phyloP scores from a whole-genome alignment of 2,329 filamentous ascomycete species.

The Trichoderma sp. region DNA sequence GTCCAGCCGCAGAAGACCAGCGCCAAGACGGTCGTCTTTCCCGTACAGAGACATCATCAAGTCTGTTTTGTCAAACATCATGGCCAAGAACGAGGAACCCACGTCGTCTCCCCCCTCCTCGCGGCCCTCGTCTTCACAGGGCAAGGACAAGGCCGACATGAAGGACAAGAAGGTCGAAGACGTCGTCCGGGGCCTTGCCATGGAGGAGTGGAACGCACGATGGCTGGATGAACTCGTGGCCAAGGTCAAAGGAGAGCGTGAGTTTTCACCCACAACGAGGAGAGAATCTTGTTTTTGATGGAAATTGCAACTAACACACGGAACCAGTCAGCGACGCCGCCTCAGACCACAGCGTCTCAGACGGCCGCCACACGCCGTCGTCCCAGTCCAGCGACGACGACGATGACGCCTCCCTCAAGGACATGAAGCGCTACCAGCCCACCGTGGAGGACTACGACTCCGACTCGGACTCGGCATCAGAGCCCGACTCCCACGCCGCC shows the following conservation, averaged over 20 bases:
- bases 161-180: slow-evolving; percentile 28
- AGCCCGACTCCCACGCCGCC: background rate
- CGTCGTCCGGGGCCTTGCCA: slow-evolving; percentile 26
- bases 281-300: no score
- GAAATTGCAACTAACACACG: background rate
- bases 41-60: slow-evolving; percentile 9
- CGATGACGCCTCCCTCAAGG: slow-evolving; percentile 7
- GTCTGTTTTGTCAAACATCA: slow-evolving; percentile 16
- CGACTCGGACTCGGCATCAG: slow-evolving; percentile 8
- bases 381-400: slow-evolving; percentile 9
- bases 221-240: slow-evolving; percentile 26
- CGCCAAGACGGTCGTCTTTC: background rate
- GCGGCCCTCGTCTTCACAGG: background rate
- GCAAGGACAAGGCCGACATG: background rate
- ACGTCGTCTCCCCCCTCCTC: background rate
- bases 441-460: slow-evolving; percentile 29
- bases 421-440: slow-evolving; percentile 27
- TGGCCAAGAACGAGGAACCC: background rate
- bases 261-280: no score
- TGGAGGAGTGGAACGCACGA: slow-evolving; percentile 24
- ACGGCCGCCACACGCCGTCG: background rate
- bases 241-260: slow-evolving; percentile 23
- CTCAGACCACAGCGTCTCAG: slow-evolving; percentile 5
- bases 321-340: slow-evolving; percentile 2
- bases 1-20: background rate